Evolutionary conservation across 83 land plant genomes (phyloP).

Genomic region (Picea abies): DNA sequence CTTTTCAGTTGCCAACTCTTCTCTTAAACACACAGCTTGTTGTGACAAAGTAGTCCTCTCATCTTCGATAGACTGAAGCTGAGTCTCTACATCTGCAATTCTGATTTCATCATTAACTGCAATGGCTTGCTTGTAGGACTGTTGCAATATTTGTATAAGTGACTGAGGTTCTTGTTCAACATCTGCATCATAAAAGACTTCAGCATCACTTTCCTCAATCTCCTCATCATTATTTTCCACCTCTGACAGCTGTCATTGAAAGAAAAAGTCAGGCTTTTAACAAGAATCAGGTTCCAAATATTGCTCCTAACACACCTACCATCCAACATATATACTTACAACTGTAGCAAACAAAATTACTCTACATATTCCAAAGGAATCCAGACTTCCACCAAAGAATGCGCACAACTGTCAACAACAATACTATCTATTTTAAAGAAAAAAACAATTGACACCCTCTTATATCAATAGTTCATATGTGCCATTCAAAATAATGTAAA

Average conservation of each 20-base stretch:
- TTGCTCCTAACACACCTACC: not conserved
- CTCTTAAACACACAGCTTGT: conserved; percentile 49
- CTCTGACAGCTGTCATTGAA: conserved; percentile 4
- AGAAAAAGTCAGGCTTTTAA: not conserved
- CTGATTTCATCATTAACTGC: conserved; percentile 54
- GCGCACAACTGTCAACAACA: not conserved
- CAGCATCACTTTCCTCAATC: conserved; percentile 14
- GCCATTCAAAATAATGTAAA: not conserved
- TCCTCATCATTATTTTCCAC: conserved; percentile 23
- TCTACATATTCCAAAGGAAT: not conserved
- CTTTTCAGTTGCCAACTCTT: conserved; percentile 58
- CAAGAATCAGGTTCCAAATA: not conserved
- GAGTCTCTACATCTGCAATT: conserved; percentile 52
- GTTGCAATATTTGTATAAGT: conserved; percentile 28
- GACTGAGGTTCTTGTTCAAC: conserved; percentile 47
- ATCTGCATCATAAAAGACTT: conserved; percentile 26
- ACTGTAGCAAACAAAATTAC: not conserved
- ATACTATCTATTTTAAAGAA: not conserved
- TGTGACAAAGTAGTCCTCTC: conserved; percentile 60
- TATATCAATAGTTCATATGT: not conserved
- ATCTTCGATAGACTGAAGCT: conserved; percentile 58
- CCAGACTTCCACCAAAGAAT: not conserved
- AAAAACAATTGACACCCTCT: not conserved
- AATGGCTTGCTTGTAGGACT: conserved; percentile 75
- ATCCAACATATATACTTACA: not conserved